Evolutionary conservation across 2,329 filamentous ascomycete species (phyloP).

Genomic region (Calycina herbarum): DNA sequence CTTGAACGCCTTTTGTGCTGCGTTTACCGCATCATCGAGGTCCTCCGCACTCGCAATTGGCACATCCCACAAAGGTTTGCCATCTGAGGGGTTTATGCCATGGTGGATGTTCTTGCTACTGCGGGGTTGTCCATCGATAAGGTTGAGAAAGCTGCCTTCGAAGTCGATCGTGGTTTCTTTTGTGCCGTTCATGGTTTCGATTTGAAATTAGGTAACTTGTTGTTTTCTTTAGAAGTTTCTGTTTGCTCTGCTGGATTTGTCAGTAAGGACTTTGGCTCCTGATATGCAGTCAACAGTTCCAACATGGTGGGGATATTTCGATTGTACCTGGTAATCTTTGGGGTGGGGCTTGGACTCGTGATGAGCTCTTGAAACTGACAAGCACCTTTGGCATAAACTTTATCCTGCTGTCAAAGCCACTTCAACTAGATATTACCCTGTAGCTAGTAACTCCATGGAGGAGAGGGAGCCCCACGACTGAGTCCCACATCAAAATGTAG

Average conservation of each 20-base stretch:
- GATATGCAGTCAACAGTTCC: neutral
- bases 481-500: neutral
- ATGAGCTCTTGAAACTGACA: neutral
- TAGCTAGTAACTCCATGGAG: neutral
- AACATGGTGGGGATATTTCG: neutral
- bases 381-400: neutral
- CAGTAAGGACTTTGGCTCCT: neutral
- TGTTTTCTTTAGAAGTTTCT: no score
- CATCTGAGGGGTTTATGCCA: constrained; percentile 28
- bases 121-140: constrained; percentile 19
- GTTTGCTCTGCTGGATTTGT: neutral
- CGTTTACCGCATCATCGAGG: constrained; percentile 37
- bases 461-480: neutral
- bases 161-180: constrained; percentile 13
- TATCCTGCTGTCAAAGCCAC: neutral
- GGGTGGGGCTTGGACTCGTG: neutral
- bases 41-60: constrained; percentile 39
- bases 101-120: constrained; percentile 19
- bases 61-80: constrained; percentile 32
- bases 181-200: constrained; percentile 7
- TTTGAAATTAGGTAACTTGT: neutral
- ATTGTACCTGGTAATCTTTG: neutral
- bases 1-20: constrained; percentile 45
- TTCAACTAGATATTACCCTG: neutral
- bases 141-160: constrained; percentile 19